Conservation (phyloP, 352 stramenopile species). For the Halophytophthora batemanensis region DNA sequence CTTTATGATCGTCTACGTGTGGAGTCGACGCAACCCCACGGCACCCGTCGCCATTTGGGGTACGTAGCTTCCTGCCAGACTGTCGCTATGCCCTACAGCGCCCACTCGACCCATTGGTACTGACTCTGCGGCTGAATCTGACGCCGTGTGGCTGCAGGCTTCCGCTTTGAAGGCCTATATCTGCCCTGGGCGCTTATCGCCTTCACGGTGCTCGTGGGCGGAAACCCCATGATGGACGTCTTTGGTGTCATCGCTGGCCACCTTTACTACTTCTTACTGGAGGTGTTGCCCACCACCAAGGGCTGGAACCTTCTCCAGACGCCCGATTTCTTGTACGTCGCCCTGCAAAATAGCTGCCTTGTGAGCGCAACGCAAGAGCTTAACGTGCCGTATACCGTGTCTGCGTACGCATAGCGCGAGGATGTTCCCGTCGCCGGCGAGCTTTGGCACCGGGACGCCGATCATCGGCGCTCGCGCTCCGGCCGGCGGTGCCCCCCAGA, state of each 20-base stretch:
- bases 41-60: conserved; percentile 82
- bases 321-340: conserved; percentile 74
- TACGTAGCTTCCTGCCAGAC: conserved; percentile 13
- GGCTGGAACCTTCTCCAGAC: conserved; percentile 84
- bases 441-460: conserved; percentile 31
- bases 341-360: not conserved
- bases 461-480: conserved; percentile 60
- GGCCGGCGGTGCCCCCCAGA: conserved; percentile 26
- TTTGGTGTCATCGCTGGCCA: conserved; percentile 84
- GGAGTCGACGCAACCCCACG: conserved; percentile 85
- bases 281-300: conserved; percentile 84
- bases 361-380: not conserved
- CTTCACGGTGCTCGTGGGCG: conserved; percentile 85
- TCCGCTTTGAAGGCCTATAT: conserved; percentile 86
- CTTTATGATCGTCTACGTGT: conserved; percentile 92
- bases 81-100: not conserved
- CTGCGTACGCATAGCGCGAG: conserved; percentile 28
- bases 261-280: conserved; percentile 89
- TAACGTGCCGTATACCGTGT: not conserved
- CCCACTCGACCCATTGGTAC: not conserved
- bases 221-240: conserved; percentile 85
- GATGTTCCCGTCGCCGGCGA: conserved; percentile 65
- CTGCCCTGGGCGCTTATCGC: conserved; percentile 87
- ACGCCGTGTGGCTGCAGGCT: conserved; percentile 33
- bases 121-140: not conserved